Evolutionary conservation across 495 filamentous ascomycete species (phyloP).

Genomic region (Daldinia bambusicola): DNA sequence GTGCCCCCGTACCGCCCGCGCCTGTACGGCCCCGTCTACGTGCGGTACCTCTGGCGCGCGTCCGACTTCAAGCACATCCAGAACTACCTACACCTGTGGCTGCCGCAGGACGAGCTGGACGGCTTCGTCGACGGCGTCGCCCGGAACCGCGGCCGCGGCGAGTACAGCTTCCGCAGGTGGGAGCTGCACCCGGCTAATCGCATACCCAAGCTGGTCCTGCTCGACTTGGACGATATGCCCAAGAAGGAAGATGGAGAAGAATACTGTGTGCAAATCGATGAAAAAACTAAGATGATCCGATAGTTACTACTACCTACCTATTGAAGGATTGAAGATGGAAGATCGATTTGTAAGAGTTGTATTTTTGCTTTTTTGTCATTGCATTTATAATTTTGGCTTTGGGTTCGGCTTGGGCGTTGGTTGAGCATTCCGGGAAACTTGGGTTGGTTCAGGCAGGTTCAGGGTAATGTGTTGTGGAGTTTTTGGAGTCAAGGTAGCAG

Average conservation of each 20-base stretch:
- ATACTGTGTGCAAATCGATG: not conserved
- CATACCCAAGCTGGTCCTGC: not conserved
- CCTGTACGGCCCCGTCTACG: not conserved
- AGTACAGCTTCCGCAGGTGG: constrained; percentile 8
- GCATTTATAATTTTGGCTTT: not conserved
- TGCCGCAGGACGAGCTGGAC: not conserved
- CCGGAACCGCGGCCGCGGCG: constrained; percentile 1
- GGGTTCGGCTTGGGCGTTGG: not conserved
- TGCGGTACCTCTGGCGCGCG: not conserved
- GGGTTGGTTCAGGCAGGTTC: not conserved
- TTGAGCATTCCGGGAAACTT: not conserved
- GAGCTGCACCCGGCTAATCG: not conserved
- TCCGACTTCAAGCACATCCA: not conserved
- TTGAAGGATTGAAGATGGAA: not conserved
- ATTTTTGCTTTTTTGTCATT: not conserved
- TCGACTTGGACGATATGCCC: not conserved
- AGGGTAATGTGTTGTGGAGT: not conserved
- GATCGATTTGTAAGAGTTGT: not conserved
- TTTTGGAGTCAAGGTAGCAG: not conserved
- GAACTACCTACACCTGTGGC: not conserved
- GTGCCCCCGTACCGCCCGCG: not conserved
- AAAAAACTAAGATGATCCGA: not conserved
- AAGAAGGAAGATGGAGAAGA: not conserved
- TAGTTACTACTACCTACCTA: not conserved
- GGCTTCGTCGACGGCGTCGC: not conserved